Evolutionary conservation across 164 flowering plant genomes (phyloP), one percentile per base, ranked within the genome.

Genomic region (Dillenia turbinata): DNA sequence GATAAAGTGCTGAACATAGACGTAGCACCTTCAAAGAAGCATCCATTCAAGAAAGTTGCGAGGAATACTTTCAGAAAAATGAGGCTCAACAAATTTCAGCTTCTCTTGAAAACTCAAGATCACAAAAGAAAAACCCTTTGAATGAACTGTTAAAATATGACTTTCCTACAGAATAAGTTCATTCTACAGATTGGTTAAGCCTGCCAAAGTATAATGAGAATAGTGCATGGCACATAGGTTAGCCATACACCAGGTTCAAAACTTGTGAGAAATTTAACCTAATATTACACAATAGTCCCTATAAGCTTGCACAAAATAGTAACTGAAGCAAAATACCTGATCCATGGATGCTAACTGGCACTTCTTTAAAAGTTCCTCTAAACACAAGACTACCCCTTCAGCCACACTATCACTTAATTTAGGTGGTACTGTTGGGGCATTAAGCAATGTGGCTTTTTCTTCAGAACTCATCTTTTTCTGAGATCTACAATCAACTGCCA

Each of bases 281-380:
- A 15, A 16, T 10, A 17, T 17, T 15, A 17, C 14, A 44, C 40
- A 50, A 7, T 19, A n/a, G 22, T 56, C 43, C 40, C 10, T n/a
- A 13, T 6, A 5, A 16, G 47, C 45, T 59, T 33, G 47, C 16
- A 47, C 22, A 51, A 50, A 13, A 12, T 49, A 16, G 48, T 19
- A 57, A 57, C 44, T 61, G 8, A 49, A 55, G 14, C 24, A 24
- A 11, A 45, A 4, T 65, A 94, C 97, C 98, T 94, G 96, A 67
- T 87, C 71, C 46, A 84, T 68, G 46, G 95, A 85, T 12, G 79
- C 79, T 44, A 91, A 68, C 19, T 62, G 73, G 66, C 97, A 94
- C 68, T 89, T 94, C 65, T 66, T 75, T 54, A 95, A 63, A 66
- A 92, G 79, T 72, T 85, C 94, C 71, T 88, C 96, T 61, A 92